phyloP scores from a whole-genome alignment of 2,329 filamentous ascomycete species.

The Penicillium paneum region DNA sequence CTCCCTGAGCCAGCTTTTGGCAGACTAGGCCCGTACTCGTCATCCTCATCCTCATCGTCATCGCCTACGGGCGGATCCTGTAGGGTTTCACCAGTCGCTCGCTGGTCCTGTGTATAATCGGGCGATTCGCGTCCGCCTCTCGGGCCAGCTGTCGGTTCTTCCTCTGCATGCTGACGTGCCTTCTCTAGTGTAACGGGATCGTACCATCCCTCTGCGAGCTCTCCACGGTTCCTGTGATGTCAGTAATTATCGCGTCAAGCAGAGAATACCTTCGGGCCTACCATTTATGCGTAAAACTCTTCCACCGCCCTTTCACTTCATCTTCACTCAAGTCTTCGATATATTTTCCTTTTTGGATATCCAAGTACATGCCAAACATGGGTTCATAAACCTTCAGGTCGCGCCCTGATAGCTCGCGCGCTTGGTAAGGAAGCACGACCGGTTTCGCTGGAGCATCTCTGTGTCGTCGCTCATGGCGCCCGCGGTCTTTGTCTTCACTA shows the following conservation, averaged over 20 bases:
- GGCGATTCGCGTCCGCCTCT: slow-evolving; percentile 18
- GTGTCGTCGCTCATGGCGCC: slow-evolving; percentile 15
- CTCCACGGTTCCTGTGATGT: slow-evolving; percentile 71
- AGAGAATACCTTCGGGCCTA: slow-evolving; percentile 39
- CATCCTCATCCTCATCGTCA: slow-evolving; percentile 46
- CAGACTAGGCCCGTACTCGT: slow-evolving; percentile 59
- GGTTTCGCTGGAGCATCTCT: slow-evolving; percentile 19
- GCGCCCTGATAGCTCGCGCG: slow-evolving; percentile 63
- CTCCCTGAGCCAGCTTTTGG: slow-evolving; percentile 31
- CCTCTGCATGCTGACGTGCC: slow-evolving; percentile 39
- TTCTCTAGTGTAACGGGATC: slow-evolving; percentile 68
- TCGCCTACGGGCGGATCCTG: slow-evolving; percentile 16
- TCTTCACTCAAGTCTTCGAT: slow-evolving; percentile 67
- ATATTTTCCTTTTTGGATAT: slow-evolving; percentile 76
- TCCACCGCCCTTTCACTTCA: slow-evolving; percentile 84
- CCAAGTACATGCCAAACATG: slow-evolving; percentile 79
- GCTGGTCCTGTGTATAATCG: slow-evolving; percentile 21
- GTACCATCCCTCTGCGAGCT: slow-evolving; percentile 90
- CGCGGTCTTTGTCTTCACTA: slow-evolving; percentile 30
- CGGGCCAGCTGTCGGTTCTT: slow-evolving; percentile 1
- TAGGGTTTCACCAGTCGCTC: slow-evolving; percentile 2
- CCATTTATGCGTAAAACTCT: slow-evolving; percentile 89
- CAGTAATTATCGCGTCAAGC: slow-evolving; percentile 32
- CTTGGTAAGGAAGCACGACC: slow-evolving; percentile 60
- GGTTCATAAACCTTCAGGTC: slow-evolving; percentile 66